Conservation (phyloP, 306 rosid species). For the Urtica urens region DNA sequence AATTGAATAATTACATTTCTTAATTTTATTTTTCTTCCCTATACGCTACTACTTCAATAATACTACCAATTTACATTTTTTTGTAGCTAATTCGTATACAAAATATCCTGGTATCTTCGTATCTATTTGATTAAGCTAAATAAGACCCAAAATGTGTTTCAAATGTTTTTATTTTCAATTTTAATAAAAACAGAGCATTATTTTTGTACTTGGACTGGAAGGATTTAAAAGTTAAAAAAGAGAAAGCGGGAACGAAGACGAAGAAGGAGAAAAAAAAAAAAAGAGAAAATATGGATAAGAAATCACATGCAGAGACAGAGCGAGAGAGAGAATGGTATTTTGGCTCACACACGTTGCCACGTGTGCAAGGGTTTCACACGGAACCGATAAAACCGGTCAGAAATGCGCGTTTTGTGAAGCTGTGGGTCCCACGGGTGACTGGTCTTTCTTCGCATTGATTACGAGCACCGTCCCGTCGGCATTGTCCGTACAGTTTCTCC, state of each 20-base stretch:
- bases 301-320: constrained; percentile 24
- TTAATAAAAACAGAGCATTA: neutral
- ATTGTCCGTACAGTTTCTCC: constrained; percentile 23
- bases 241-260: constrained; percentile 9
- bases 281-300: constrained; percentile 8
- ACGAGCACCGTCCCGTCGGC: constrained; percentile 29
- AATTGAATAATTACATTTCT: too few species aligned
- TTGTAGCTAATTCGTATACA: too few species aligned
- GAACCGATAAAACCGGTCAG: constrained; percentile 27
- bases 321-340: neutral
- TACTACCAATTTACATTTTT: too few species aligned
- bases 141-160: too few species aligned
- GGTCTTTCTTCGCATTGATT: constrained; percentile 32
- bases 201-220: neutral
- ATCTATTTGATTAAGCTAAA: too few species aligned
- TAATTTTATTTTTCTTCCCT: too few species aligned
- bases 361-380: constrained; percentile 1
- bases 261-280: constrained; percentile 10
- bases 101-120: too few species aligned
- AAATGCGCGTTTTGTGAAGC: constrained; percentile 43
- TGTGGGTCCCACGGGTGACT: constrained; percentile 25
- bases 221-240: constrained; percentile 5
- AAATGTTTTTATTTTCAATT: too few species aligned
- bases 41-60: too few species aligned
- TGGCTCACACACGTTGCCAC: neutral